Conservation (phyloP, 1,284 basidiomycete species). For the Thelephora terrestris region DNA sequence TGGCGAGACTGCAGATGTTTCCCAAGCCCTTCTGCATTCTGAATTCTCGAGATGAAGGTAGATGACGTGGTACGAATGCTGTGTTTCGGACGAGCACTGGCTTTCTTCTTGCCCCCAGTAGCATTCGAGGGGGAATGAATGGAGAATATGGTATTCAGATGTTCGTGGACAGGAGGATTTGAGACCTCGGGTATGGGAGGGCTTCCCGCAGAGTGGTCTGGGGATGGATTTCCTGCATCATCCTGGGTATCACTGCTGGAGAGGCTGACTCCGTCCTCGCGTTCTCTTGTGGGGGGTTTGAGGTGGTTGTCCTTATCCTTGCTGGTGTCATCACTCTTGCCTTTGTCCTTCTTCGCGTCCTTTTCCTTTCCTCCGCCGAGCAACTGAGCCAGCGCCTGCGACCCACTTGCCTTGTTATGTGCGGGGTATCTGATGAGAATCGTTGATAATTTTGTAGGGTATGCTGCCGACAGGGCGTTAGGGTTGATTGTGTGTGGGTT, state of each 20-base stretch:
- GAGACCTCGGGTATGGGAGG: slow-evolving; percentile 21
- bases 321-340: slow-evolving; percentile 11
- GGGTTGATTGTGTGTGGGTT: slow-evolving; percentile 34
- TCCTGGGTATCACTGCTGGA: slow-evolving; percentile 71
- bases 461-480: slow-evolving; percentile 32
- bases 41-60: slow-evolving; percentile 80
- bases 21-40: slow-evolving; percentile 67
- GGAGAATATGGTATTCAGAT: slow-evolving; percentile 34
- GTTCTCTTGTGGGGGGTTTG: slow-evolving; percentile 15
- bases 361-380: slow-evolving; percentile 50
- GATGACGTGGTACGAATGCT: slow-evolving; percentile 83
- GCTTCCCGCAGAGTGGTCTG: slow-evolving; percentile 30
- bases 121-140: slow-evolving; percentile 30
- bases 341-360: slow-evolving; percentile 39
- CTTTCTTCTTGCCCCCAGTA: slow-evolving; percentile 49
- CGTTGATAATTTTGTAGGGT: slow-evolving; percentile 54
- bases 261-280: slow-evolving; percentile 57
- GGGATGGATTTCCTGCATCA: slow-evolving; percentile 32
- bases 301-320: not conserved
- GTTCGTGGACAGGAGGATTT: slow-evolving; percentile 26
- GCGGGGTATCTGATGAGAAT: slow-evolving; percentile 54
- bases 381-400: slow-evolving; percentile 54
- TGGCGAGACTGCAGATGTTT: slow-evolving; percentile 68
- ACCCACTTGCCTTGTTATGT: slow-evolving; percentile 35
- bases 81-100: slow-evolving; percentile 67